Percentiles rank a stretch among this genome's conserved stretches.
Evolutionary conservation across 225 moss, liverwort and hornwort species (phyloP).

Genomic region (Pseudoscleropodium purum): DNA sequence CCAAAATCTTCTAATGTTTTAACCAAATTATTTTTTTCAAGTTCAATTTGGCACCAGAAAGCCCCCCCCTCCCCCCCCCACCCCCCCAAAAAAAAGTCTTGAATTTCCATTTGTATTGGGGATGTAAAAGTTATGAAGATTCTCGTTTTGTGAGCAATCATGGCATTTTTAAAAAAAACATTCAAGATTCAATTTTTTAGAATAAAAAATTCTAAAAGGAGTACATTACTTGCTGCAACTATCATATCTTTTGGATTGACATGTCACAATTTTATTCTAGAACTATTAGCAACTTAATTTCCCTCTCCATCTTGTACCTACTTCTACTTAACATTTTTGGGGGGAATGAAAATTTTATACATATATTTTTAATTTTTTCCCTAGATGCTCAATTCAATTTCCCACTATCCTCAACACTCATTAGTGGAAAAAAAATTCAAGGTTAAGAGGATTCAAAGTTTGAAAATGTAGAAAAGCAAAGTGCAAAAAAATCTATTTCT

Average conservation of each 20-base stretch:
- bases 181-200: background rate
- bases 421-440: background rate
- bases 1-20: too few species aligned
- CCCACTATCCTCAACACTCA: background rate
- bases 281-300: background rate
- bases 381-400: background rate
- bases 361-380: background rate
- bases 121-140: background rate
- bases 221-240: background rate
- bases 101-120: background rate
- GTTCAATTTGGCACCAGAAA: too few species aligned
- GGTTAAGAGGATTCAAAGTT: background rate
- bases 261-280: background rate
- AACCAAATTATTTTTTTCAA: too few species aligned
- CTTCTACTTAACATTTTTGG: background rate
- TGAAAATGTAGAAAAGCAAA: background rate
- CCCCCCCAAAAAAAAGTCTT: too few species aligned
- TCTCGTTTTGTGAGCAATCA: background rate
- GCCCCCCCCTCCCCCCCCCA: too few species aligned
- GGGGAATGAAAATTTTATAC: background rate
- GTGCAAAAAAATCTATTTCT: background rate
- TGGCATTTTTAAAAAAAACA: background rate
- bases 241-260: background rate
- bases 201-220: background rate
- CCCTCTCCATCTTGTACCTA: background rate